Percentiles rank a stretch among this genome's conserved stretches.
phyloP scores from a whole-genome alignment of 805 yeast species.

The Teunomyces gatunensis region DNA sequence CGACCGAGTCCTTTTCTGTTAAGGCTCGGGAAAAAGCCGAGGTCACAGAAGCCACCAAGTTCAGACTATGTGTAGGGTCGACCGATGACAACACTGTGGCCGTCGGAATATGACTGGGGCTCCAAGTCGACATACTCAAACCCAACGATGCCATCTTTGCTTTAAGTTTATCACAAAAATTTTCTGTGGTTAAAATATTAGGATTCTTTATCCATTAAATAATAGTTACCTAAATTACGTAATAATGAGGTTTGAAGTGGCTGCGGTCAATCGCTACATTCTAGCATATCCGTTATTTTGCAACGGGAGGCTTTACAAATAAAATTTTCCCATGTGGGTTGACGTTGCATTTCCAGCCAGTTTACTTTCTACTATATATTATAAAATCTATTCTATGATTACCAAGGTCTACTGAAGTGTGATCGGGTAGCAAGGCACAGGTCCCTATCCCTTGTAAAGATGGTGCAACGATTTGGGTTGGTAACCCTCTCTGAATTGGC shows the following conservation, averaged over 20 bases:
- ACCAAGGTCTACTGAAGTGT: too few species aligned
- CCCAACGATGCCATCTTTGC: neutral
- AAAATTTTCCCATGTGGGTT: too few species aligned
- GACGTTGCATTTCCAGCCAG: too few species aligned
- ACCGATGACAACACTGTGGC: constrained; percentile 27
- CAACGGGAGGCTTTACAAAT: neutral
- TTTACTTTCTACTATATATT: too few species aligned
- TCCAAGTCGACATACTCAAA: constrained; percentile 15
- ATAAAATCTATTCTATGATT: too few species aligned
- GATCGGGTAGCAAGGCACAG: too few species aligned
- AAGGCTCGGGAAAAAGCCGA: constrained; percentile 17
- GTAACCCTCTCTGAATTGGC: too few species aligned
- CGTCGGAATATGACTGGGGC: constrained; percentile 25
- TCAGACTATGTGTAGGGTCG: constrained; percentile 22
- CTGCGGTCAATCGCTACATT: neutral
- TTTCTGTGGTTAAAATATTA: neutral
- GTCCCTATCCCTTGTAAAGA: too few species aligned
- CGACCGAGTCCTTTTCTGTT: constrained; percentile 20
- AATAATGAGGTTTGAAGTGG: neutral
- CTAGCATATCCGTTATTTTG: neutral
- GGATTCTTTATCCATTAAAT: neutral
- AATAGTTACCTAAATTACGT: neutral
- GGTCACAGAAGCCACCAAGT: constrained; percentile 15
- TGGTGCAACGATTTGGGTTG: too few species aligned
- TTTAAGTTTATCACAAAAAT: neutral